Evolutionary conservation across 495 filamentous ascomycete genomes (phyloP).

Genomic region (Jackrogersella multiformis): DNA sequence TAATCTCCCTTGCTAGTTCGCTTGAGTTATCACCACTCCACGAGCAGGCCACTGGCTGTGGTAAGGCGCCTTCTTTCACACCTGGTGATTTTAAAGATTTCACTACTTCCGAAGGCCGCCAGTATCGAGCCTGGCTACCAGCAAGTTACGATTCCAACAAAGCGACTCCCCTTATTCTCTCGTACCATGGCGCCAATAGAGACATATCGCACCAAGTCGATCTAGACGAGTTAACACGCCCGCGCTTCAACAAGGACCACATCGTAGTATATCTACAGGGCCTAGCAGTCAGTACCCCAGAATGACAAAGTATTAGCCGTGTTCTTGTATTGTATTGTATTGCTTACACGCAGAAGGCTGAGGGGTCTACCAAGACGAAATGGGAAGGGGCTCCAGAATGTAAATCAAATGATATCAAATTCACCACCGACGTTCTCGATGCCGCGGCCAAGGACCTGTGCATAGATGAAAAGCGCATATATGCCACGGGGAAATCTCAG

Average conservation of each 20-base stretch:
- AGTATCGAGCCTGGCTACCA: conserved; percentile 54
- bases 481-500: conserved; percentile 68
- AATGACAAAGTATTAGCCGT: conserved; percentile 42
- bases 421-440: conserved; percentile 58
- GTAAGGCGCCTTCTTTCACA: conserved; percentile 10
- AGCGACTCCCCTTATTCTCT: conserved; percentile 55
- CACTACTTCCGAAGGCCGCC: conserved; percentile 41
- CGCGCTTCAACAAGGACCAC: conserved; percentile 55
- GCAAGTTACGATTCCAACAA: conserved; percentile 46
- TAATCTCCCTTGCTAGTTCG: conserved; percentile 16
- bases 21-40: neutral
- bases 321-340: conserved; percentile 43
- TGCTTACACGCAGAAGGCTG: conserved; percentile 47
- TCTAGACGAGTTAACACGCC: conserved; percentile 56
- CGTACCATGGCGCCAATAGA: conserved; percentile 55
- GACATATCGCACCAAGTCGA: conserved; percentile 49
- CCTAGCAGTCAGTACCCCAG: conserved; percentile 46
- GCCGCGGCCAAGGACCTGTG: conserved; percentile 55
- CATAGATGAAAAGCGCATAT: conserved; percentile 62
- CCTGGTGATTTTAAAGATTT: conserved; percentile 30
- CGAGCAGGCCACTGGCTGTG: conserved; percentile 16
- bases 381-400: conserved; percentile 47
- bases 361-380: conserved; percentile 40
- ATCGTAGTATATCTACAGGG: conserved; percentile 63
- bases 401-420: conserved; percentile 42